These are phyloP conservation scores for Ormosia emarginata DNA, from an alignment of 306 rosid genomes.

Conservation along the genomic window DNA sequence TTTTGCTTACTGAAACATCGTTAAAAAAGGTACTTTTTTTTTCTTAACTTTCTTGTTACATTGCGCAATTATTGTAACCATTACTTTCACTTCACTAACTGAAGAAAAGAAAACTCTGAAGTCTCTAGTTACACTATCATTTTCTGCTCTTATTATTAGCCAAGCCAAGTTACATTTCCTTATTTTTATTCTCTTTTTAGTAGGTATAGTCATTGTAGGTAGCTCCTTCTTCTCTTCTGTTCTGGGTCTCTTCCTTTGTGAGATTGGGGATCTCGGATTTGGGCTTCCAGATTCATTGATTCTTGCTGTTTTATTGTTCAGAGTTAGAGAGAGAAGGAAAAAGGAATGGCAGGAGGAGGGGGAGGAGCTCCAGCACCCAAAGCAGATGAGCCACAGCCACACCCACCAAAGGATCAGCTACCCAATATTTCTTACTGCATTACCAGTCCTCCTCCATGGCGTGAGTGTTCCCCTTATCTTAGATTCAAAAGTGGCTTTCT, in stretches of 20 bases:
- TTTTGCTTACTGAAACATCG: constrained; percentile 43
- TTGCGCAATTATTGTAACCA: constrained; percentile 31
- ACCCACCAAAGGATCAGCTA: constrained; percentile 96
- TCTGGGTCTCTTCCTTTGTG: constrained; percentile 22
- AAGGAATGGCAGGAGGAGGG: constrained; percentile 67
- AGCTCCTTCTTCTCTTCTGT: constrained; percentile 11
- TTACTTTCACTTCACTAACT: constrained; percentile 5
- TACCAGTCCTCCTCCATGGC: constrained; percentile 99
- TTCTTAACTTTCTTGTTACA: constrained; percentile 2
- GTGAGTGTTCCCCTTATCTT: constrained; percentile 54
- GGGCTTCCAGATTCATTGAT: constrained; percentile 29
- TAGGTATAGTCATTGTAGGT: constrained; percentile 32
- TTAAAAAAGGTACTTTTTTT: constrained; percentile 50
- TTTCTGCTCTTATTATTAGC: constrained; percentile 10
- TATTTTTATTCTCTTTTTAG: neutral
- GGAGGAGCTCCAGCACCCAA: constrained; percentile 50
- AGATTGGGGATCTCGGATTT: constrained; percentile 57
- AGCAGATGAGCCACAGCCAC: constrained; percentile 86
- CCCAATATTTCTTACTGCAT: constrained; percentile 77
- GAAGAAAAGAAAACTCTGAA: neutral
- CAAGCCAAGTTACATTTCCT: neutral
- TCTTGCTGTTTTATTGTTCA: constrained; percentile 14
- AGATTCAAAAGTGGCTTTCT: constrained; percentile 42
- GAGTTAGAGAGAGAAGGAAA: constrained; percentile 18
- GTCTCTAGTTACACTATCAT: constrained; percentile 34